phyloP scores from a whole-genome alignment of 305 asterid species.

The Striga hermonthica region DNA sequence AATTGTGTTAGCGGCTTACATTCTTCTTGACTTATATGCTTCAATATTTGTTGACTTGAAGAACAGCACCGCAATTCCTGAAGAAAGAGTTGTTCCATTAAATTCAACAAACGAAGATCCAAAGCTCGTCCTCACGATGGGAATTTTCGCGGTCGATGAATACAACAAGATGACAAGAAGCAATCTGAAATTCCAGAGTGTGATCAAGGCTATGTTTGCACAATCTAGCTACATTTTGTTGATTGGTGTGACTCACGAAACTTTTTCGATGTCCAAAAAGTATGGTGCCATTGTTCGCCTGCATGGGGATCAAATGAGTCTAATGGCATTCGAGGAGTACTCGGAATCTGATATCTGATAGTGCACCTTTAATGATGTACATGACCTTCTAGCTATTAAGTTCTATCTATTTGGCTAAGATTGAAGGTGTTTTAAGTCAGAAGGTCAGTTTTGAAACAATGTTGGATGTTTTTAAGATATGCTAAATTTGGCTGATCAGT shows the following conservation, averaged over 20 bases:
- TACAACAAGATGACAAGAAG: slow-evolving; percentile 11
- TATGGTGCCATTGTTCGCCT: slow-evolving; percentile 15
- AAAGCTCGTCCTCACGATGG: slow-evolving; percentile 16
- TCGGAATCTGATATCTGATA: not conserved
- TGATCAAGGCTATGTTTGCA: slow-evolving; percentile 18
- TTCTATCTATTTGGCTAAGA: no score
- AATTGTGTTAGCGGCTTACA: slow-evolving; percentile 19
- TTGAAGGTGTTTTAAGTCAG: no score
- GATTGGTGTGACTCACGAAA: slow-evolving; percentile 15
- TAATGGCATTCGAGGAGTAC: slow-evolving; percentile 19
- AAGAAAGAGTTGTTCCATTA: not conserved
- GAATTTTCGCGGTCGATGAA: slow-evolving; percentile 26
- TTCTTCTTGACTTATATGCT: slow-evolving; percentile 18
- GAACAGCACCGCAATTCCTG: not conserved
- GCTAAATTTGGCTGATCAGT: no score
- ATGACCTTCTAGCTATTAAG: no score
- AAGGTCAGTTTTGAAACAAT: no score
- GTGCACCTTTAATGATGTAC: no score
- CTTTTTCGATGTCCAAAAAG: not conserved
- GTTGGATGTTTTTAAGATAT: no score
- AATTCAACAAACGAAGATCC: slow-evolving; percentile 26
- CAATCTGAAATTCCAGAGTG: slow-evolving; percentile 15
- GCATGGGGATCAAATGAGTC: slow-evolving; percentile 5
- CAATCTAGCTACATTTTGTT: slow-evolving; percentile 20
- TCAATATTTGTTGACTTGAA: slow-evolving; percentile 5